Base-by-base conservation (phyloP, 768 basidiomycete genomes). In the Amyloporia xantha region DNA sequence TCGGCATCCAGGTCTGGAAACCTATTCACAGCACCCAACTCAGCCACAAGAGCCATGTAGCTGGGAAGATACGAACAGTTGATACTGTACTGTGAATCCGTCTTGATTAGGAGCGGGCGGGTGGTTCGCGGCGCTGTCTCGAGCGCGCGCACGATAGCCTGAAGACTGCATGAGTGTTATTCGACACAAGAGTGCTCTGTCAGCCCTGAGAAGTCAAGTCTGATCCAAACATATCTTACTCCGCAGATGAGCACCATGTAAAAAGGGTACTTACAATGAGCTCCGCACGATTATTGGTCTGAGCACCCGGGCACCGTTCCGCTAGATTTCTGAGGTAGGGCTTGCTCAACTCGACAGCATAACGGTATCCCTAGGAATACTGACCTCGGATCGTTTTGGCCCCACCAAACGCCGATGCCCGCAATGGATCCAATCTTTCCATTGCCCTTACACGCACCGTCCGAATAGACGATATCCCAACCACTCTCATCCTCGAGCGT, bases 341-440 rank as follows among this genome's bases (percentile, higher is more conserved):
- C 41, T 36, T 45, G 39, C 11, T 12, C 39, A 40, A 19, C 39
- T 20, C 10, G 10, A n/a, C 33, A 35, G 9, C n/a, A 10, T 10
- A 35, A 35, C 33, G 41, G 30, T n/a, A n/a, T n/a, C n/a, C n/a
- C 21, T 5, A 5, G 27, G 25, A 15, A 47, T 17, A 50, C 66
- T 42, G 40, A 81, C 86, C 86, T 71, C 26, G 77, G 63, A 64
- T 91, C 86, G 50, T 73, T 61, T 9, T 61, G 66, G 0, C 84
- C 89, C 88, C 89, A 97, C 81, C 83, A 97, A 0, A 97, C 89
- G 0, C 94, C 94, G 37, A 92, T 67, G 1, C 94, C 94, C 1
- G 91, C 94, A 36, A 77, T 54, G 0, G 86, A 75, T 1, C 75
- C 79, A 2, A 24, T 25, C 59, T 81, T 67, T 0, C 94, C 94